Evolutionary conservation across 1,139 yeast genomes (phyloP).

Genomic region (Blastobotrys petasosporus): DNA sequence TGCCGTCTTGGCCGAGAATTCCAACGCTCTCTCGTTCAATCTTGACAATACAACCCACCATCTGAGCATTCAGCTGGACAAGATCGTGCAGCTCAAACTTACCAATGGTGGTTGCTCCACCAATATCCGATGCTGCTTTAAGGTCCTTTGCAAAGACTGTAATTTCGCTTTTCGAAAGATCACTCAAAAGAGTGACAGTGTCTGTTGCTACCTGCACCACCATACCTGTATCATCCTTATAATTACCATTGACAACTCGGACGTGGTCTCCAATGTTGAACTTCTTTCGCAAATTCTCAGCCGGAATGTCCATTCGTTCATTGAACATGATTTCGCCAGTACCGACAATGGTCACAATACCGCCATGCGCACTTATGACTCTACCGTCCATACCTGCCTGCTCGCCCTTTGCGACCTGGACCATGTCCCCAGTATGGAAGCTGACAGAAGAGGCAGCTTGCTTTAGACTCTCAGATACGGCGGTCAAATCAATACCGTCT

Average conservation of each 20-base stretch:
- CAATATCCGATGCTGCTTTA: slow-evolving; percentile 48
- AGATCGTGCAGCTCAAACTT: slow-evolving; percentile 83
- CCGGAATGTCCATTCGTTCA: slow-evolving; percentile 64
- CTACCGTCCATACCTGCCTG: slow-evolving; percentile 85
- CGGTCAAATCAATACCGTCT: slow-evolving; percentile 77
- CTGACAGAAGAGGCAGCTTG: slow-evolving; percentile 51
- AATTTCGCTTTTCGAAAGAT: slow-evolving; percentile 80
- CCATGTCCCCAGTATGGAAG: slow-evolving; percentile 92
- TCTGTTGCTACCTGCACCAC: slow-evolving; percentile 79
- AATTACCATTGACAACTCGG: slow-evolving; percentile 85
- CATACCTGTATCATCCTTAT: slow-evolving; percentile 89
- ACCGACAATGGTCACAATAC: slow-evolving; percentile 52
- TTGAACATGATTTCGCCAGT: slow-evolving; percentile 48
- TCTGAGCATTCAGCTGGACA: slow-evolving; percentile 79
- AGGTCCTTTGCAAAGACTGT: slow-evolving; percentile 86
- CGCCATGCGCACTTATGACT: slow-evolving; percentile 63
- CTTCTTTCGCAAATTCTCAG: slow-evolving; percentile 73
- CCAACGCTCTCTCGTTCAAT: slow-evolving; percentile 84
- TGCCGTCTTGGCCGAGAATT: slow-evolving; percentile 80
- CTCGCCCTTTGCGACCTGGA: slow-evolving; percentile 87
- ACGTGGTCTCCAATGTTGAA: slow-evolving; percentile 94
- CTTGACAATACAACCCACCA: slow-evolving; percentile 83
- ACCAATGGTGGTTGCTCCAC: slow-evolving; percentile 52
- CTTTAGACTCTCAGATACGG: slow-evolving; percentile 78
- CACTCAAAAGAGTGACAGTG: slow-evolving; percentile 82